Conservation (phyloP, 208 protist genomes). For the Leishmania major region DNA sequence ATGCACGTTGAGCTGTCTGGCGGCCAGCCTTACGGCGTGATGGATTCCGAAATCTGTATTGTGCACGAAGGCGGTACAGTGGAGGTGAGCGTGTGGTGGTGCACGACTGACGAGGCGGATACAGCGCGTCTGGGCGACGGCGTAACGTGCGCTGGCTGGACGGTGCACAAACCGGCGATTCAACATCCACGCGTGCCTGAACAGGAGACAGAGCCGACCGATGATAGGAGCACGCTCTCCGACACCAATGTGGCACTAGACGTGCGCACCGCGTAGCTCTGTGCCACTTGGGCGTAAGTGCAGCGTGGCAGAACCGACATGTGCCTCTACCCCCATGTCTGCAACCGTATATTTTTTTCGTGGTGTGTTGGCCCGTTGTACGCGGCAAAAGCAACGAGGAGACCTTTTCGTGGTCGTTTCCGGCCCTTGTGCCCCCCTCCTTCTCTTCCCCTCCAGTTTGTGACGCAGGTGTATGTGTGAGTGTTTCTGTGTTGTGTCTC, state of each 20-base stretch:
- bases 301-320: not conserved
- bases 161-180: constrained; percentile 17
- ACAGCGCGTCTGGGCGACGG: constrained; percentile 21
- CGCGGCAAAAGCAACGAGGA: not conserved
- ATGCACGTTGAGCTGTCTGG: constrained; percentile 57
- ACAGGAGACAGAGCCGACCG: not conserved
- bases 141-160: constrained; percentile 36
- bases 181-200: constrained; percentile 12
- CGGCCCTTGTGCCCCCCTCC: not conserved
- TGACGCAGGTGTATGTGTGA: not conserved
- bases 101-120: constrained; percentile 32
- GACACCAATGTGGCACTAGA: constrained; percentile 5
- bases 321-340: not conserved
- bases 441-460: not conserved
- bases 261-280: constrained; percentile 1
- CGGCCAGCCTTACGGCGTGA: constrained; percentile 45
- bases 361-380: too few species aligned
- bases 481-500: not conserved
- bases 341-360: not conserved
- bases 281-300: not conserved
- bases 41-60: constrained; percentile 31
- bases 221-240: not conserved
- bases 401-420: not conserved
- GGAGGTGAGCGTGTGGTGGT: constrained; percentile 36
- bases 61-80: constrained; percentile 55